A percentile compares a stretch with the other conserved stretches of the same genome.
Conservation (phyloP, 306 rosid species). For the Pyrus pyrifolia region DNA sequence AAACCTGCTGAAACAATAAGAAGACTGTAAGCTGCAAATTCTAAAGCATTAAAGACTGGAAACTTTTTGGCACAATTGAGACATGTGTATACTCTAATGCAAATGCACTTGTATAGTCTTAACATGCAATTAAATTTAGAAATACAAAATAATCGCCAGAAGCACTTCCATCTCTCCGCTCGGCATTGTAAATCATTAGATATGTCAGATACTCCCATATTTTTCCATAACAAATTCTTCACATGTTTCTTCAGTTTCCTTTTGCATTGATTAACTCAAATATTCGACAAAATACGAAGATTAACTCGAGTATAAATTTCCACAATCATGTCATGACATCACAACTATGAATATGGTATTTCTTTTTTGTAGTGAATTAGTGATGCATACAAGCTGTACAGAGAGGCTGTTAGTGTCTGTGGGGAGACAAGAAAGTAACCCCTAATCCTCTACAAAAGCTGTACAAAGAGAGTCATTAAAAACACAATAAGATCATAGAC, state of each 20-base stretch:
- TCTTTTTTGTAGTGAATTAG: neutral
- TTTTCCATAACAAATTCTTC: neutral
- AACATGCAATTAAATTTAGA: neutral
- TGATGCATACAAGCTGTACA: neutral
- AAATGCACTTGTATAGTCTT: neutral
- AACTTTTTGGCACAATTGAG: neutral
- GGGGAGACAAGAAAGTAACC: neutral
- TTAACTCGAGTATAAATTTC: neutral
- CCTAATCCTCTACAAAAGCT: neutral
- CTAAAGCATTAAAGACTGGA: constrained; percentile 4
- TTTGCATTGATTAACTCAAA: neutral
- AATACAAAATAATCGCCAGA: neutral
- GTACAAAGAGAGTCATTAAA: neutral
- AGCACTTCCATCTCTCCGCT: neutral
- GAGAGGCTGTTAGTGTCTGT: neutral
- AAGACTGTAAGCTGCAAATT: constrained; percentile 5
- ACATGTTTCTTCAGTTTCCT: neutral
- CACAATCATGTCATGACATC: neutral
- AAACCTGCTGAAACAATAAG: constrained; percentile 70
- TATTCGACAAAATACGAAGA: neutral
- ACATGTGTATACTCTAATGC: neutral
- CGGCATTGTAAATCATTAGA: neutral
- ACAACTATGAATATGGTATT: neutral
- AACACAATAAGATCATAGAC: constrained; percentile 9
- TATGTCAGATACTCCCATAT: neutral